Evolutionary conservation across 129 eudicot genomes (phyloP), one percentile per base, ranked within the genome.

Genomic region (Flaveria sonorensis): DNA sequence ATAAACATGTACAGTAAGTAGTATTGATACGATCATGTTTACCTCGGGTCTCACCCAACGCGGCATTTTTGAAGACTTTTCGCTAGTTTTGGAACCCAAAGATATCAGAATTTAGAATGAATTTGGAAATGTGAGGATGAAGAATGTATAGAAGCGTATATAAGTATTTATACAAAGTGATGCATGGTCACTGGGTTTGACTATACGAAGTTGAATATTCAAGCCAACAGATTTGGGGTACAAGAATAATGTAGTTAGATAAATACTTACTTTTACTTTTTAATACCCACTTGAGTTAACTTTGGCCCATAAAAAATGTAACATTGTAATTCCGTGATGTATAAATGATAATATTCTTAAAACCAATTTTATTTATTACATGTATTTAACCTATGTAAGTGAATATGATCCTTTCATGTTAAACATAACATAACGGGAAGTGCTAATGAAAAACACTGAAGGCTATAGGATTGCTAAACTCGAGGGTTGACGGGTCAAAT

Each of bases 11-110:
- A 55, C 40, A 18, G 8, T 2, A 55, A 18, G 10, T 19, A 18
- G 10, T 19, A 1, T 24, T 21, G 14, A 23, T 11, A 20, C 65
- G 36, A 21, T 20, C 65, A 45, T 67, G 26, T 18, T 76, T 85
- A 93, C 98, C 96, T 93, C 98, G 1, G 98, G 98, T 77, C 71
- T 89, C 43, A 90, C 80, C 98, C 98, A 93, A 67, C 92, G 96
- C 23, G 87, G 89, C 98, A 93, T 88, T 59, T 74, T 79, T 43
- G 13, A 70, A 16, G 16, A 73, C 3, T 56, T 36, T 50, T 55
- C 15, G 24, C 32, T 52, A 18, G 30, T 46, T 32, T 32, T 80
- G 2, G 24, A 39, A 55, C 43, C 52, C 15, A 8, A 47, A 70
- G 53, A 52, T 24, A 1, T 55, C 3, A 24, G 36, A 63, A 79